Conservation (phyloP, 306 rosid genomes). For the Inga leiocalycina region DNA sequence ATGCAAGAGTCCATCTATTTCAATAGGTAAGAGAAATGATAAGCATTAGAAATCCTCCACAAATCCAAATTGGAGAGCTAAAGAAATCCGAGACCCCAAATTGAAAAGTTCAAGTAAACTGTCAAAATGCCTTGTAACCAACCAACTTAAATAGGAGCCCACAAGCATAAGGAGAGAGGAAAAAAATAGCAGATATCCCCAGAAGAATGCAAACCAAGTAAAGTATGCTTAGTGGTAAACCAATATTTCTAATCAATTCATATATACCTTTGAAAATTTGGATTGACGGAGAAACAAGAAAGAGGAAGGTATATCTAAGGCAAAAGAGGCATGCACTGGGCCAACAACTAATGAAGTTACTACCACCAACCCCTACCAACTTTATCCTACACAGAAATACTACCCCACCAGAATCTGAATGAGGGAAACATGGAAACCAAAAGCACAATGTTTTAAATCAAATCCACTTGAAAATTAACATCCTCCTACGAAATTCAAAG, state of each 20-base stretch:
- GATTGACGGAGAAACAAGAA: no score
- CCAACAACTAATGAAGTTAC: conserved; percentile 52
- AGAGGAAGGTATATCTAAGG: no score
- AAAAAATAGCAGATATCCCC: not conserved
- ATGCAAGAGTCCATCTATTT: conserved; percentile 19
- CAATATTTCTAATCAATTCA: no score
- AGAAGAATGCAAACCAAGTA: no score
- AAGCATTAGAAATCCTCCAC: conserved; percentile 36
- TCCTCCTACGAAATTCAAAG: conserved; percentile 39
- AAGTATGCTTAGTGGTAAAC: no score
- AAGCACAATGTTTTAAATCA: not conserved
- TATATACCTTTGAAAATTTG: no score
- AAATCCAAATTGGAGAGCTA: conserved; percentile 29
- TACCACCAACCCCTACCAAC: conserved; percentile 14
- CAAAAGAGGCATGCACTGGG: no score
- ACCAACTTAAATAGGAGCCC: conserved; percentile 5
- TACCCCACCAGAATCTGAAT: conserved; percentile 58
- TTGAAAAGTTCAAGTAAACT: conserved; percentile 22
- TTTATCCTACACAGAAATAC: conserved; percentile 43
- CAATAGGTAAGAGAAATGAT: conserved; percentile 31
- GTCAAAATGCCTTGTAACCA: conserved; percentile 19
- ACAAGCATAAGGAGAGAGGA: no score
- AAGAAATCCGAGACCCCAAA: conserved; percentile 31
- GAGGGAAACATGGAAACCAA: conserved; percentile 46
- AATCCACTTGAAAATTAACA: conserved; percentile 32